Evolutionary conservation across 257 asterid genomes (phyloP).

Genomic region (Gardenia jasminoides): DNA sequence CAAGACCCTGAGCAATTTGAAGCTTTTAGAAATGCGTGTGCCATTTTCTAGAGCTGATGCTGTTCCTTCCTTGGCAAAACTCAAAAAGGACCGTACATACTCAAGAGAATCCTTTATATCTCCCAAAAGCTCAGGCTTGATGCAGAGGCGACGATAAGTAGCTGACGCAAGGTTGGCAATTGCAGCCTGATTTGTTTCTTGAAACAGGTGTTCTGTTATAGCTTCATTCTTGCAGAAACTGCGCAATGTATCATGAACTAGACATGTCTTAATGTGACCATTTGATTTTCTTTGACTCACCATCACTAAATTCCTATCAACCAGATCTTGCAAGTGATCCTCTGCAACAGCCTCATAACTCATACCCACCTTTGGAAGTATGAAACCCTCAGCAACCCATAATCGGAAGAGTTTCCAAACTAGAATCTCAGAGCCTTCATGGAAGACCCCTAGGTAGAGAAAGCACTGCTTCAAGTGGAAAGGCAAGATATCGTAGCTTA

Average conservation of each 20-base stretch:
- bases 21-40: slow-evolving; percentile 20
- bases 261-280: slow-evolving; percentile 13
- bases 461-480: no score
- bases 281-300: neutral
- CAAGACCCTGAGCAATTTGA: slow-evolving; percentile 29
- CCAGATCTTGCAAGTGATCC: neutral
- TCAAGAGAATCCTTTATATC: no score
- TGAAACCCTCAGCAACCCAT: no score
- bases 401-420: no score
- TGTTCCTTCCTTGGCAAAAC: no score
- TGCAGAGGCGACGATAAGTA: neutral
- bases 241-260: slow-evolving; percentile 3
- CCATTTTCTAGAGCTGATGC: neutral
- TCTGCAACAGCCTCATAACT: no score
- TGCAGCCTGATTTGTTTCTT: neutral
- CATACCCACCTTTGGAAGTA: rapidly evolving
- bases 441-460: no score
- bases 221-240: slow-evolving; percentile 12
- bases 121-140: neutral
- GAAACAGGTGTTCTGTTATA: neutral
- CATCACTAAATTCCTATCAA: no score
- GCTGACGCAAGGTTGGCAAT: neutral
- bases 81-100: neutral
- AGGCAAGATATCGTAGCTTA: no score
- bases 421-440: no score